These are phyloP conservation scores for Penicillium olsonii DNA, from an alignment of 2,329 filamentous ascomycete genomes.

Conservation along the genomic window DNA sequence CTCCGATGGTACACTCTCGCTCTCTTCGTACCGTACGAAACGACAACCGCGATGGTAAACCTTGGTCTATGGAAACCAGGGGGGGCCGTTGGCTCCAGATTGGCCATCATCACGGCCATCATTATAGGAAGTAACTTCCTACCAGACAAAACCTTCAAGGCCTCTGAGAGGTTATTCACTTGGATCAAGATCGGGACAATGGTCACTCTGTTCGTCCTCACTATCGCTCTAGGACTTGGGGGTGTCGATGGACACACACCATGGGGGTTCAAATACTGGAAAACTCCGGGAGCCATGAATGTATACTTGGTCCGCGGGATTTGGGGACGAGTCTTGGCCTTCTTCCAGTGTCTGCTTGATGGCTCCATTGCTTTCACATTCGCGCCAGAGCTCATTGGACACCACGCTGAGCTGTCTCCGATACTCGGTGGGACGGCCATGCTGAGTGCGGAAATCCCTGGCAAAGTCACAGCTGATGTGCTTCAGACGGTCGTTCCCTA, in stretches of 20 bases:
- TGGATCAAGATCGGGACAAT: conserved; percentile 52
- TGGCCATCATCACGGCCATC: conserved; percentile 58
- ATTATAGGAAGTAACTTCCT: conserved; percentile 54
- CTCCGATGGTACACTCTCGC: conserved; percentile 50
- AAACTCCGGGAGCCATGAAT: conserved; percentile 50
- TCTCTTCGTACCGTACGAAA: conserved; percentile 57
- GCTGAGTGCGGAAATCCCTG: conserved; percentile 50
- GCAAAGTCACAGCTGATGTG: conserved; percentile 56
- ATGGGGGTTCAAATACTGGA: conserved; percentile 55
- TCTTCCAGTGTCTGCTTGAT: conserved; percentile 53
- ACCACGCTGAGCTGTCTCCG: conserved; percentile 47
- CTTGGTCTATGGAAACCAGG: conserved; percentile 59
- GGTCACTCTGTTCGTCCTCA: conserved; percentile 50
- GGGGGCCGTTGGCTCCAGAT: conserved; percentile 42
- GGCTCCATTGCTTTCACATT: conserved; percentile 56
- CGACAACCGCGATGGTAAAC: conserved; percentile 65
- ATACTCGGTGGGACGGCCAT: neutral
- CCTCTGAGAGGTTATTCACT: conserved; percentile 53
- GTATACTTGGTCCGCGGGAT: conserved; percentile 49
- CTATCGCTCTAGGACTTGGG: conserved; percentile 55
- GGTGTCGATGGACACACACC: conserved; percentile 50
- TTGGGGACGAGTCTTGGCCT: conserved; percentile 51
- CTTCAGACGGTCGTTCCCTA: conserved; percentile 61
- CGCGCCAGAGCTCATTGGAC: conserved; percentile 56
- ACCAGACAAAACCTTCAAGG: conserved; percentile 51